Conservation (phyloP, 768 basidiomycete genomes). For the Collybia nuda region DNA sequence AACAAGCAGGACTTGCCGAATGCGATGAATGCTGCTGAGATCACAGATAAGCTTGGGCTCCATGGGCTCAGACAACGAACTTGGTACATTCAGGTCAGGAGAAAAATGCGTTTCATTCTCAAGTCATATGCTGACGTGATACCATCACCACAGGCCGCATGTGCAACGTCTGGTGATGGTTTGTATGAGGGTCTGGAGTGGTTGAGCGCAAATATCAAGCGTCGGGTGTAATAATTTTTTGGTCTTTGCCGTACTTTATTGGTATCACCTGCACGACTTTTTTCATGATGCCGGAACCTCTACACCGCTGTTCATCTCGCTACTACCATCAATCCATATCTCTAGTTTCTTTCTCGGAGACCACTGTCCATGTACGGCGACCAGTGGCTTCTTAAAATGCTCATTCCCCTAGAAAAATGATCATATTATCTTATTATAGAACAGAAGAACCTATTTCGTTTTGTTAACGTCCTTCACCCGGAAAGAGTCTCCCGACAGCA, state of each 20-base stretch:
- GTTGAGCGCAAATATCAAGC: constrained; percentile 90
- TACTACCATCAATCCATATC: constrained; percentile 32
- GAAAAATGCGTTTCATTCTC: constrained; percentile 7
- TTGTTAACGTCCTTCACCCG: constrained; percentile 59
- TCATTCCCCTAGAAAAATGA: constrained; percentile 35
- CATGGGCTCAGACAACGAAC: constrained; percentile 96
- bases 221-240: constrained; percentile 59
- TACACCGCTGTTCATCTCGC: constrained; percentile 42
- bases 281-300: constrained; percentile 57
- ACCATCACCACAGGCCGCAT: constrained; percentile 70
- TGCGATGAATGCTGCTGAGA: constrained; percentile 99
- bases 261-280: constrained; percentile 57
- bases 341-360: constrained; percentile 25
- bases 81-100: constrained; percentile 93
- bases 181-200: constrained; percentile 98
- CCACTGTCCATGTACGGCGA: constrained; percentile 29
- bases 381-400: constrained; percentile 25
- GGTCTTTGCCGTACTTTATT: constrained; percentile 45
- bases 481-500: constrained; percentile 70
- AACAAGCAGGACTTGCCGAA: constrained; percentile 99
- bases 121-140: constrained; percentile 13
- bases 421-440: constrained; percentile 15
- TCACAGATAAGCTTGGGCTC: constrained; percentile 98
- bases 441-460: constrained; percentile 1
- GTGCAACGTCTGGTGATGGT: constrained; percentile 98